Base-by-base conservation (phyloP, 805 yeast species). In the Ogataea ganodermae region DNA sequence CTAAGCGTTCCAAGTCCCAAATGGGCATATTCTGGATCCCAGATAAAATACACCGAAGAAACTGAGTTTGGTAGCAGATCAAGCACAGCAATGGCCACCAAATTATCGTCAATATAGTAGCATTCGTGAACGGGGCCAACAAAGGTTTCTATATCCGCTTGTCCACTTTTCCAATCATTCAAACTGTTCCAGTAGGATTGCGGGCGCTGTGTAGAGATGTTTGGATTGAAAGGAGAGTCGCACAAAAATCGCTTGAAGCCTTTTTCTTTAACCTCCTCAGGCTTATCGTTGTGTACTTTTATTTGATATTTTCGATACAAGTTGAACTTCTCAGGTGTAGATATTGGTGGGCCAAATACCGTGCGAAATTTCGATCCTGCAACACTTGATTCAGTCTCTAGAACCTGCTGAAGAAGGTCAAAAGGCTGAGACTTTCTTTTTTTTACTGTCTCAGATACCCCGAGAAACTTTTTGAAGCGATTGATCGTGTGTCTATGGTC, bases 21-120 rank as follows among this genome's bases (percentile, higher is more conserved):
- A 43, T 79, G 73, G 4, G 83, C 81, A 60, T 74, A 84, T 45
- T 82, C 91, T 0, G 95, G 94, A 60, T 89, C 91, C 87, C 94
- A 89, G 10, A 90, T 80, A 61, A 91, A 86, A 62, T 91, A 90
- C 1, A 91, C 91, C 0, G 96, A 83, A 0, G 96, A 89, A 0
- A 91, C 63, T 0, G 88, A 85, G 21, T 79, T 65, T 0, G 96
- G 96, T 27, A 91, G 64, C 17, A 90, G 68, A 64, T 90, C 97
- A 24, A 86, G 60, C 1, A 90, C 88, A 0, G 87, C 87, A 28
- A 90, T 67, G 0, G 92, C 96, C 33, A 87, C 78, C 17, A 90
- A 69, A 51, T 75, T 72, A 3, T 66, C 80, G 38, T 86, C 78
- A 14, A 75, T 62, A 57, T 84, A 87, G 60, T 89, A 90, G 61